These are phyloP conservation scores for Vaccinium vitisidaea DNA, from an alignment of 148 eudicot genomes.

Conservation along the genomic window DNA sequence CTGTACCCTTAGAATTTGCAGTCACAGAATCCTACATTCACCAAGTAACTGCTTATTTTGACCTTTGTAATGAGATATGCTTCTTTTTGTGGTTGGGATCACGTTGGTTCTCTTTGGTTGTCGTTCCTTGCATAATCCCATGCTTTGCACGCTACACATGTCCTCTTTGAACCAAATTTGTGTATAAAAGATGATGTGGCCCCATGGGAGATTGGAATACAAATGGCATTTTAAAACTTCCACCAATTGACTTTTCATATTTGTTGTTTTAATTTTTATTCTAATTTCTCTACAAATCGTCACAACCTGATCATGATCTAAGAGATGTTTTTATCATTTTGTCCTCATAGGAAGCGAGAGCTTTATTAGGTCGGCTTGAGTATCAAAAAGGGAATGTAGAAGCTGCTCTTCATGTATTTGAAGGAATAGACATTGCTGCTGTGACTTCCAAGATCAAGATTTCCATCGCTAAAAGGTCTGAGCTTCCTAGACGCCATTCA, in stretches of 20 bases:
- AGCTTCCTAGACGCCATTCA: slow-evolving; percentile 41
- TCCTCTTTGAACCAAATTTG: neutral
- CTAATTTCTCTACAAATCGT: neutral
- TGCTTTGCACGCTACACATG: slow-evolving; percentile 10
- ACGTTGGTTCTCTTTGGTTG: neutral
- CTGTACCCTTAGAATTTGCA: neutral
- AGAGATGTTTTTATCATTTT: neutral
- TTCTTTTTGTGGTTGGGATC: neutral
- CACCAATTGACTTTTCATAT: neutral
- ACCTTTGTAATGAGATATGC: neutral
- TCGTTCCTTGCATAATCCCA: neutral
- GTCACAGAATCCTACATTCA: neutral
- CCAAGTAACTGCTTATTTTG: neutral
- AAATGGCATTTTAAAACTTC: neutral
- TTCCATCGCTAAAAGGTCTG: slow-evolving; percentile 50
- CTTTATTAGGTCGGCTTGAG: slow-evolving; percentile 83
- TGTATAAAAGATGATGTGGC: neutral
- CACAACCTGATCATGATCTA: slow-evolving; percentile 8
- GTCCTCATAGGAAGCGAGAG: slow-evolving; percentile 74
- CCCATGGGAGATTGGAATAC: neutral
- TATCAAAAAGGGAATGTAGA: slow-evolving; percentile 88
- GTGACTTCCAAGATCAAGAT: slow-evolving; percentile 60
- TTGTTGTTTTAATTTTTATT: neutral
- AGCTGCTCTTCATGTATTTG: slow-evolving; percentile 78
- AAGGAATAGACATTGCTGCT: slow-evolving; percentile 78